Evolutionary conservation across 2,329 filamentous ascomycete species (phyloP).

Genomic region (Zelopaecilomyces penicillatus): DNA sequence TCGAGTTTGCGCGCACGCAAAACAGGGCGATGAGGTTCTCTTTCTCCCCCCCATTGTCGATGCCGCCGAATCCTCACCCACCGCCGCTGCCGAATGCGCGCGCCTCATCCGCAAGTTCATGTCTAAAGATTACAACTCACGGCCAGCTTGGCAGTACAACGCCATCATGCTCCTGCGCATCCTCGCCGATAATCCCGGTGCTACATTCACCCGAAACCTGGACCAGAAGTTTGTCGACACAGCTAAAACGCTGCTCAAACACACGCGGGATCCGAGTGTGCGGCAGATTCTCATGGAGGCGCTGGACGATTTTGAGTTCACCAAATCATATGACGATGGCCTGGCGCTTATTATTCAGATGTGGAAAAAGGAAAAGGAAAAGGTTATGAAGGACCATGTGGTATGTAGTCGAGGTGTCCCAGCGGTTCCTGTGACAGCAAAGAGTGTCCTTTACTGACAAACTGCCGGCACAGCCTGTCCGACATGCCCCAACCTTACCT

Average conservation of each 20-base stretch:
- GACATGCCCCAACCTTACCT: slow-evolving; percentile 8
- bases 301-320: slow-evolving; percentile 65
- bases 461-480: too few relatives aligned
- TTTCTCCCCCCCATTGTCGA: slow-evolving; percentile 92
- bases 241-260: slow-evolving; percentile 65
- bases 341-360: slow-evolving; percentile 65
- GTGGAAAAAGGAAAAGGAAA: slow-evolving; percentile 83
- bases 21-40: slow-evolving; percentile 77
- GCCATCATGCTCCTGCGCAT: slow-evolving; percentile 93
- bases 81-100: slow-evolving; percentile 74
- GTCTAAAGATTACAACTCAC: slow-evolving; percentile 57
- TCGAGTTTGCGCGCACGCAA: neutral
- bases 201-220: slow-evolving; percentile 82
- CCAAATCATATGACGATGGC: slow-evolving; percentile 66
- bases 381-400: slow-evolving; percentile 43
- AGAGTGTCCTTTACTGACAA: too few relatives aligned
- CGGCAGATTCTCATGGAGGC: slow-evolving; percentile 84
- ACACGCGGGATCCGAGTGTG: slow-evolving; percentile 64
- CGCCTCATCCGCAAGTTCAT: slow-evolving; percentile 75
- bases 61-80: slow-evolving; percentile 82
- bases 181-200: slow-evolving; percentile 81
- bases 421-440: neutral
- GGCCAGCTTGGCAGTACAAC: slow-evolving; percentile 80
- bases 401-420: slow-evolving; percentile 27
- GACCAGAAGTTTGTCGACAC: slow-evolving; percentile 76